A percentile compares a stretch with the other conserved stretches of the same genome.
Evolutionary conservation across 169 alveolate species (phyloP).

Genomic region (Eimeria maxima): DNA sequence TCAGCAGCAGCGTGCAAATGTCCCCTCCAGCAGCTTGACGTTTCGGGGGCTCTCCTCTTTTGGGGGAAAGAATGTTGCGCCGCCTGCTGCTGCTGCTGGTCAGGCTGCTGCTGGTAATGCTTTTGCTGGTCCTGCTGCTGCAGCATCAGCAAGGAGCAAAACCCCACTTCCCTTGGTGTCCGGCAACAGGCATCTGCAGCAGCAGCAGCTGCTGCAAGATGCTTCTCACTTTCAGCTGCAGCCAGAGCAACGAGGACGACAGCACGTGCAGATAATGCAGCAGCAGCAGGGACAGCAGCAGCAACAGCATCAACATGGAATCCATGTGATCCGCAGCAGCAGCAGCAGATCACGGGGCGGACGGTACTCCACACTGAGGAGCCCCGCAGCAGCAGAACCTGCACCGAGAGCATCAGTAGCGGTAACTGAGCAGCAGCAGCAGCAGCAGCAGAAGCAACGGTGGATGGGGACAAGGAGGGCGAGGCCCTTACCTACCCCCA

Average conservation of each 20-base stretch:
- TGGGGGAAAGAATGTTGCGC: neutral
- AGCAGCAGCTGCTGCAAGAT: slow-evolving; percentile 50
- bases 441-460: slow-evolving; percentile 1
- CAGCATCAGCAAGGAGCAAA: neutral
- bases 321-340: neutral
- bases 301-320: neutral
- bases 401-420: slow-evolving; percentile 15
- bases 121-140: neutral
- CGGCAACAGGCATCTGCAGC: neutral
- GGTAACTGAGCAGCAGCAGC: slow-evolving; percentile 4
- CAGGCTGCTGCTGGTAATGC: neutral
- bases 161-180: neutral
- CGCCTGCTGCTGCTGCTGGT: neutral
- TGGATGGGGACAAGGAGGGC: neutral
- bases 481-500: slow-evolving; percentile 37
- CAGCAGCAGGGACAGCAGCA: neutral
- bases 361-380: neutral
- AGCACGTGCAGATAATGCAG: neutral
- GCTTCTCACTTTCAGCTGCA: neutral
- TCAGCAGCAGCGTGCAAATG: neutral
- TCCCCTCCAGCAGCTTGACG: neutral
- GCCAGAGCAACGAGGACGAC: neutral
- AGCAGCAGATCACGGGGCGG: neutral
- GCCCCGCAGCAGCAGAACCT: no score
- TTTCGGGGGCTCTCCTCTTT: neutral